phyloP scores from a whole-genome alignment of 352 stramenopile species.

The Globisporangium camurandrum region DNA sequence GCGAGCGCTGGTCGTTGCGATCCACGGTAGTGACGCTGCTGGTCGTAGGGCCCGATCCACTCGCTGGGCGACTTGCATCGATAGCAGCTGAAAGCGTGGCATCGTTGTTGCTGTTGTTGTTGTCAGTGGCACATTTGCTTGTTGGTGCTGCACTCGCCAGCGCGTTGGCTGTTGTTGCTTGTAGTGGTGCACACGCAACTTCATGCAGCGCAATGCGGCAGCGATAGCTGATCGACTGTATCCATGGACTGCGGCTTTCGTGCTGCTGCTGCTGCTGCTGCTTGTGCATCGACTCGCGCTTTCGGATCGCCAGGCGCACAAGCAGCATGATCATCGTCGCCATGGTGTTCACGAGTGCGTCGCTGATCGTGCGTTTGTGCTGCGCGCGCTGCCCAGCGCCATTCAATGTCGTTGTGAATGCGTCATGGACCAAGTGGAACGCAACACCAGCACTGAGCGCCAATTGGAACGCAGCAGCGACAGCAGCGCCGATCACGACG shows the following conservation, averaged over 20 bases:
- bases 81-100: no score
- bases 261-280: no score
- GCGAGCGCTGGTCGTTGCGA: no score
- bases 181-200: no score
- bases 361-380: slow-evolving; percentile 4
- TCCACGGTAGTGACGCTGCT: no score
- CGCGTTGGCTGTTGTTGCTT: no score
- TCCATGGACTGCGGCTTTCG: neutral
- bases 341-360: slow-evolving; percentile 13
- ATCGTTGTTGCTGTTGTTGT: no score
- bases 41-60: no score
- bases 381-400: neutral
- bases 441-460: slow-evolving; percentile 3
- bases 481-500: neutral
- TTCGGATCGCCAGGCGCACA: slow-evolving; percentile 3
- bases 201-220: slow-evolving; percentile 1
- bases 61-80: no score
- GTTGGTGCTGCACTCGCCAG: no score
- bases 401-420: neutral
- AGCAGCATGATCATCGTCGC: slow-evolving; percentile 13
- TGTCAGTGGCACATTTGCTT: no score
- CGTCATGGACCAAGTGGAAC: neutral
- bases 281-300: neutral
- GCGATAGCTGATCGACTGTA: slow-evolving; percentile 7
- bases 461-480: slow-evolving; percentile 1